Evolutionary conservation across 2,329 filamentous ascomycete genomes (phyloP).

Genomic region (Penicillium concentricum): DNA sequence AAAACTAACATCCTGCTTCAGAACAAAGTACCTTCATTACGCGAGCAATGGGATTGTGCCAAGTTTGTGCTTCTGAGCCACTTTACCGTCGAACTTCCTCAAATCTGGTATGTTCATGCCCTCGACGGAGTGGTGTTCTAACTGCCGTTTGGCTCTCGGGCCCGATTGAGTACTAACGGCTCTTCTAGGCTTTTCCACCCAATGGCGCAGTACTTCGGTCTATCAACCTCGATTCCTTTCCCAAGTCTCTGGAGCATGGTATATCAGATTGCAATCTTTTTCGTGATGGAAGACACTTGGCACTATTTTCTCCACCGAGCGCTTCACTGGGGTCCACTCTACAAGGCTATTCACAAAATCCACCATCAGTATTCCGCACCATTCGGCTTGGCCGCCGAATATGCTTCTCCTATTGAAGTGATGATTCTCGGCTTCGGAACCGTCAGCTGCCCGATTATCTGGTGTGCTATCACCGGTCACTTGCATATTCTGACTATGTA

Average conservation of each 20-base stretch:
- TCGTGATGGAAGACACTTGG: conserved; percentile 94
- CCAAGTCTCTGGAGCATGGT: conserved; percentile 81
- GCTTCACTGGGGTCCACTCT: conserved; percentile 91
- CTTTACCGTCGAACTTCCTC: conserved; percentile 95
- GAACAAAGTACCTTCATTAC: conserved; percentile 84
- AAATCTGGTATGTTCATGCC: conserved; percentile 69
- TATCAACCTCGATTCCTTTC: conserved; percentile 86
- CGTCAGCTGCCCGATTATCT: conserved; percentile 77
- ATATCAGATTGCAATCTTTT: conserved; percentile 89
- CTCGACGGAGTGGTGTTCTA: conserved; percentile 4
- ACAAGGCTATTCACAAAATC: conserved; percentile 97
- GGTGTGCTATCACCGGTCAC: conserved; percentile 78
- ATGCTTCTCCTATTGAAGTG: conserved; percentile 94
- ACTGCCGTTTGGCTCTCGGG: conserved; percentile 3
- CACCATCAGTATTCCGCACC: conserved; percentile 98
- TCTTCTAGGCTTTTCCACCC: conserved; percentile 78
- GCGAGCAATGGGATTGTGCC: conserved; percentile 93
- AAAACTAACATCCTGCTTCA: conserved; percentile 29
- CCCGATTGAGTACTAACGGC: conserved; percentile 2
- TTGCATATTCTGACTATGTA: conserved; percentile 98
- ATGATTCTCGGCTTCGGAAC: conserved; percentile 90
- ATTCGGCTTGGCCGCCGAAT: conserved; percentile 94
- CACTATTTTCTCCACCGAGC: conserved; percentile 96
- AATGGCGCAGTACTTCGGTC: conserved; percentile 86
- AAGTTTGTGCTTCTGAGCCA: conserved; percentile 89